Conservation (phyloP, 148 eudicot genomes). For the Simmondsia chinensis region DNA sequence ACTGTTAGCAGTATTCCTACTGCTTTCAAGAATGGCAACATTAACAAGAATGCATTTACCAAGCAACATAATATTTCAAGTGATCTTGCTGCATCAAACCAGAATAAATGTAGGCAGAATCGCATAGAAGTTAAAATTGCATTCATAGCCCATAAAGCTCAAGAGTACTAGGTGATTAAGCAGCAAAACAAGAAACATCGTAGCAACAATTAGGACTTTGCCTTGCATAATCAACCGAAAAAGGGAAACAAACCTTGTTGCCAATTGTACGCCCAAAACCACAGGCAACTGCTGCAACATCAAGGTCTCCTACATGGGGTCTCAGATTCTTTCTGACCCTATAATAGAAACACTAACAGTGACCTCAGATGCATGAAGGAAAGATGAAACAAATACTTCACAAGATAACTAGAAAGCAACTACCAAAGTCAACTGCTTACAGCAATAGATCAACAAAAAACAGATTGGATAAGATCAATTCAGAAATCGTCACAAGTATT, state of each 20-base stretch:
- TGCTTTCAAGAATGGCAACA: too few species aligned
- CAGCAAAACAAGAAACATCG: background rate
- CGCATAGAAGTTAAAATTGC: too few species aligned
- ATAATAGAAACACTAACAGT: constrained; percentile 9
- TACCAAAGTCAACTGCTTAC: background rate
- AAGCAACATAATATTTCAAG: too few species aligned
- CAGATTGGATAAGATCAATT: background rate
- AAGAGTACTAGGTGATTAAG: too few species aligned
- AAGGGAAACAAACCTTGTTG: constrained; percentile 59
- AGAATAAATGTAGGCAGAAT: too few species aligned
- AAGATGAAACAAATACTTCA: background rate
- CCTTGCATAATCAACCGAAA: too few species aligned
- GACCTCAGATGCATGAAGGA: background rate
- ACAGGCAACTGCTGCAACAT: constrained; percentile 94
- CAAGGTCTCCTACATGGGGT: constrained; percentile 92
- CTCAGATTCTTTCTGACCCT: constrained; percentile 90
- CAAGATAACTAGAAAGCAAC: too few species aligned
- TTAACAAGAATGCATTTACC: too few species aligned
- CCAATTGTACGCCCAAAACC: constrained; percentile 98
- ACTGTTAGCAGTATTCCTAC: too few species aligned
- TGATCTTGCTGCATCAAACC: too few species aligned
- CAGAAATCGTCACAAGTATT: background rate
- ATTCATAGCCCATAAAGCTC: too few species aligned
- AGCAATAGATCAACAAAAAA: constrained; percentile 2
- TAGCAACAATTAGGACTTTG: background rate